These are phyloP conservation scores for Pisolithus thermaeus DNA, from an alignment of 1,284 basidiomycete species.

Conservation along the genomic window DNA sequence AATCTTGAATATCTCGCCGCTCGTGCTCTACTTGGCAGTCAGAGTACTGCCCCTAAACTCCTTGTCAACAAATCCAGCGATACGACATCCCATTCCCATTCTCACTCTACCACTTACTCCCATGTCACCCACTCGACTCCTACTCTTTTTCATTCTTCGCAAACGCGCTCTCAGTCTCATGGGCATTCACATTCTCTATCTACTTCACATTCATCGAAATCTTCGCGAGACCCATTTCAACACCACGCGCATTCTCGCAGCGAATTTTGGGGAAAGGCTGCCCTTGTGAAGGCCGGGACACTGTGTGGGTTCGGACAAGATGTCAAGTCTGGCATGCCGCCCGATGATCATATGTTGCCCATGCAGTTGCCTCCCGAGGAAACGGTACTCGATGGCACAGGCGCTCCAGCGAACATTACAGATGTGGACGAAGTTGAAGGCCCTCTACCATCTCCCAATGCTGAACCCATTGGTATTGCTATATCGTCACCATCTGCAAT, in stretches of 20 bases:
- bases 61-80: constrained; percentile 26
- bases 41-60: constrained; percentile 46
- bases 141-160: constrained; percentile 18
- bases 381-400: constrained; percentile 35
- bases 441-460: constrained; percentile 19
- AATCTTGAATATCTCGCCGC: constrained; percentile 56
- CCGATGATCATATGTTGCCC: constrained; percentile 26
- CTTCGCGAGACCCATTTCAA: constrained; percentile 32
- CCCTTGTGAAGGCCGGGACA: constrained; percentile 43
- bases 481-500: constrained; percentile 52
- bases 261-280: constrained; percentile 56
- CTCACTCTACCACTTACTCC: constrained; percentile 20
- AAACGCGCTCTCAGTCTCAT: constrained; percentile 34
- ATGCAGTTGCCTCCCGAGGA: constrained; percentile 33
- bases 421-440: constrained; percentile 13
- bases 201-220: constrained; percentile 39
- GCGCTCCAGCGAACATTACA: constrained; percentile 27
- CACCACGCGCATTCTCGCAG: constrained; percentile 45
- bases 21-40: constrained; percentile 56
- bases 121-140: constrained; percentile 18
- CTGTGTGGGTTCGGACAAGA: constrained; percentile 30
- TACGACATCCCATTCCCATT: constrained; percentile 14
- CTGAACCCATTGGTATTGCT: constrained; percentile 56
- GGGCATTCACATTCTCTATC: constrained; percentile 42
- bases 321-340: constrained; percentile 17